A percentile compares a stretch with the other conserved stretches of the same genome.
Conservation (phyloP, 495 filamentous ascomycete genomes). For the Penicillium canariense region DNA sequence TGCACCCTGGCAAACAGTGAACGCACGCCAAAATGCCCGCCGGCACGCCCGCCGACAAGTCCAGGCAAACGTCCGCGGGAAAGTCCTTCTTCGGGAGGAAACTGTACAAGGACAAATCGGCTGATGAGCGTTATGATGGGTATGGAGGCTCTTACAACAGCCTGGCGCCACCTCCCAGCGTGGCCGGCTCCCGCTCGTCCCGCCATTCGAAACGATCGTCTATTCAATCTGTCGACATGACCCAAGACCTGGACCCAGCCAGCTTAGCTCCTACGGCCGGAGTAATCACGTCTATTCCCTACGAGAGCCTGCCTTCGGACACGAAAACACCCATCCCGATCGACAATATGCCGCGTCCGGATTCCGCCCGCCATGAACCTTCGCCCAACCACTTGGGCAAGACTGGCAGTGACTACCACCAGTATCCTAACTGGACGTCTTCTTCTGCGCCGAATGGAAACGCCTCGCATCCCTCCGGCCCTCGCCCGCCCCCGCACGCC, state of each 20-base stretch:
- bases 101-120: slow-evolving; percentile 68
- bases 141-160: slow-evolving; percentile 50
- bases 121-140: slow-evolving; percentile 54
- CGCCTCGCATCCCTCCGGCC: slow-evolving; percentile 59
- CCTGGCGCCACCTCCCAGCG: slow-evolving; percentile 47
- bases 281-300: slow-evolving; percentile 86
- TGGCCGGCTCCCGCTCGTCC: slow-evolving; percentile 69
- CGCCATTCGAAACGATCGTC: slow-evolving; percentile 78
- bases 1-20: slow-evolving; percentile 37
- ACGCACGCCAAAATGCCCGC: slow-evolving; percentile 49
- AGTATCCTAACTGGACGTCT: slow-evolving; percentile 77
- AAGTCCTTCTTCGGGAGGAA: slow-evolving; percentile 86
- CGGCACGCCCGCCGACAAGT: slow-evolving; percentile 69
- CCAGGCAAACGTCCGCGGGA: slow-evolving; percentile 76
- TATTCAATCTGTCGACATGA: slow-evolving; percentile 65
- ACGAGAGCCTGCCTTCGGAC: slow-evolving; percentile 70
- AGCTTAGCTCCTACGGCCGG: slow-evolving; percentile 76
- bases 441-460: slow-evolving; percentile 41
- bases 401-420: slow-evolving; percentile 76
- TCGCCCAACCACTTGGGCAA: slow-evolving; percentile 81
- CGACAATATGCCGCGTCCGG: slow-evolving; percentile 71
- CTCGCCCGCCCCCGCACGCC: slow-evolving; percentile 66
- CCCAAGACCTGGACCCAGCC: slow-evolving; percentile 44
- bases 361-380: slow-evolving; percentile 67
- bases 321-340: slow-evolving; percentile 67